These are phyloP conservation scores for Spathaspora jeffriesii DNA, from an alignment of 1,139 yeast genomes.

Conservation along the genomic window DNA sequence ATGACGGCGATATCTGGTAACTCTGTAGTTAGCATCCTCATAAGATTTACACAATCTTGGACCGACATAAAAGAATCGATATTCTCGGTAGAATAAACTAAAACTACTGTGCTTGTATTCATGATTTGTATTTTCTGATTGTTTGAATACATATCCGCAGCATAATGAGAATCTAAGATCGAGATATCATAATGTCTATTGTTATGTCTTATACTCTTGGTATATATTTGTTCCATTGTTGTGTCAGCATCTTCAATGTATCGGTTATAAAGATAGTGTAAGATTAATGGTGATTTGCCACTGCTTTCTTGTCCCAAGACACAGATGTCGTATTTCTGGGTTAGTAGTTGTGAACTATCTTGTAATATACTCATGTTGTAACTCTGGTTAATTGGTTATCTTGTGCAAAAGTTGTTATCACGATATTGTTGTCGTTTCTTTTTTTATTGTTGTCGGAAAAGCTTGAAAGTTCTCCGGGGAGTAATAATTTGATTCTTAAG, in stretches of 20 bases:
- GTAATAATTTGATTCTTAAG: neutral
- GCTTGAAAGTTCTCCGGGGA: neutral
- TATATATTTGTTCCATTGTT: conserved; percentile 29
- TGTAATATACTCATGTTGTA: conserved; percentile 6
- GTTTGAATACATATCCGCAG: conserved; percentile 27
- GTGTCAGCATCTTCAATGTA: conserved; percentile 22
- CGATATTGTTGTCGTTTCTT: conserved; percentile 2
- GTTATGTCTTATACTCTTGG: conserved; percentile 20
- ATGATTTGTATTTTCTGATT: conserved; percentile 26
- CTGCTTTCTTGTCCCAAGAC: conserved; percentile 28
- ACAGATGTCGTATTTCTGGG: conserved; percentile 31
- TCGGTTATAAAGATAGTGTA: conserved; percentile 23
- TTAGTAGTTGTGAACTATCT: conserved; percentile 21
- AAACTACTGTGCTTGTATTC: conserved; percentile 31
- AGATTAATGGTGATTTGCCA: conserved; percentile 33
- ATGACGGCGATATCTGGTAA: conserved; percentile 33
- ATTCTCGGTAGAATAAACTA: conserved; percentile 31
- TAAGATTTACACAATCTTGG: conserved; percentile 26
- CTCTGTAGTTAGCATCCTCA: conserved; percentile 18
- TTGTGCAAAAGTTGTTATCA: neutral
- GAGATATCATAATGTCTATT: conserved; percentile 23
- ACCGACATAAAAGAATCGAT: conserved; percentile 27
- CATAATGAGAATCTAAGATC: conserved; percentile 27
- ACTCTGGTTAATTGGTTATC: neutral
- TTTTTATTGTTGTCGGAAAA: neutral